phyloP scores from a whole-genome alignment of 768 basidiomycete species.

The Rubroboletus satanas region DNA sequence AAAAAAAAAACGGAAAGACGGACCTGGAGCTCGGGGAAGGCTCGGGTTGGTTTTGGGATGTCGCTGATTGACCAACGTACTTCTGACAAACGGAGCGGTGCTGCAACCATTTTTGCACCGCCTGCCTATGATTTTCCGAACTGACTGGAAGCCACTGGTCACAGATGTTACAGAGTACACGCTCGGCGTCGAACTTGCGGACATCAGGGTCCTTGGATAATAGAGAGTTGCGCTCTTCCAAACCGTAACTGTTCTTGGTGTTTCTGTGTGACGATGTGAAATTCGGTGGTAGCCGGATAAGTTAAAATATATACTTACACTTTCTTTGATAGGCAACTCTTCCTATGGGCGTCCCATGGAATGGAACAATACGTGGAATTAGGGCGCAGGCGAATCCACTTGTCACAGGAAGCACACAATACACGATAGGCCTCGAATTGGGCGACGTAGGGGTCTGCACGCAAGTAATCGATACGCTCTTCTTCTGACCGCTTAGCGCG shows the following conservation, averaged over 20 bases:
- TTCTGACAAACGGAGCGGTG: conserved; percentile 58
- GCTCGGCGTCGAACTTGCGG: conserved; percentile 72
- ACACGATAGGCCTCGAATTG: conserved; percentile 79
- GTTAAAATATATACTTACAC: conserved; percentile 41
- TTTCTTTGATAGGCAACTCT: conserved; percentile 78
- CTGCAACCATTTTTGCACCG: conserved; percentile 62
- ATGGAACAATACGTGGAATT: conserved; percentile 88
- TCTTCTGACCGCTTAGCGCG: conserved; percentile 76
- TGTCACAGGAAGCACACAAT: conserved; percentile 75
- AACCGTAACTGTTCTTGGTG: conserved; percentile 53
- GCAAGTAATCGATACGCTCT: conserved; percentile 66
- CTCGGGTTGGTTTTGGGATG: conserved; percentile 15
- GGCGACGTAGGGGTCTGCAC: conserved; percentile 72
- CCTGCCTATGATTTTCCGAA: conserved; percentile 54
- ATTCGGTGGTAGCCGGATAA: conserved; percentile 4
- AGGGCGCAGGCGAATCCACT: conserved; percentile 81
- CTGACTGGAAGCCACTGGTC: conserved; percentile 64
- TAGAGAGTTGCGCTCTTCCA: conserved; percentile 55
- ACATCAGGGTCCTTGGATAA: conserved; percentile 65
- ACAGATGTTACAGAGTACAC: conserved; percentile 65
- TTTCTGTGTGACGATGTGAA: conserved; percentile 16
- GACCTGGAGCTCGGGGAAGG: conserved; percentile 24
- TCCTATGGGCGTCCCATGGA: conserved; percentile 83
- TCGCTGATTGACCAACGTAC: conserved; percentile 7
- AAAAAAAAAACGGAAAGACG: conserved; percentile 8